Evolutionary conservation across 2,329 filamentous ascomycete species (phyloP).

Genomic region (Talaromyces piceae): DNA sequence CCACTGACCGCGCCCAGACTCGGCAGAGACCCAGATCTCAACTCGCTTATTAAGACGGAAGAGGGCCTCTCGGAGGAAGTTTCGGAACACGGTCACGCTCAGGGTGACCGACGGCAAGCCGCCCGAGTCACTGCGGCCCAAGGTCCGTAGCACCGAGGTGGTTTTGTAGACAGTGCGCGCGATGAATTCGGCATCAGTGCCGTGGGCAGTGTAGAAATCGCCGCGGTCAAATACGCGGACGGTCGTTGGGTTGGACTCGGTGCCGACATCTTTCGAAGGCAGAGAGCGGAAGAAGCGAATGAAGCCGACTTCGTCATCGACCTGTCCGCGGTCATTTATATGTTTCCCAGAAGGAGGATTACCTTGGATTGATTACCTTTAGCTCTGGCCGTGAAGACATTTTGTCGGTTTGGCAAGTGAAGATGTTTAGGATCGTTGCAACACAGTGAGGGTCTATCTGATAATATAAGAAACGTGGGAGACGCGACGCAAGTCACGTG

Average conservation of each 20-base stretch:
- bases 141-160: conserved; percentile 84
- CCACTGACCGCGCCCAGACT: conserved; percentile 74
- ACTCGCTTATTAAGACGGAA: conserved; percentile 85
- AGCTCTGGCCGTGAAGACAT: conserved; percentile 68
- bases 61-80: conserved; percentile 88
- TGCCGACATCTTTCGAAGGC: conserved; percentile 52
- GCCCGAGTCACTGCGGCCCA: conserved; percentile 77
- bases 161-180: conserved; percentile 83
- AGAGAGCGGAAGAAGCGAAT: conserved; percentile 94
- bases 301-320: conserved; percentile 95
- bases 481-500: conserved; percentile 28
- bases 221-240: conserved; percentile 88
- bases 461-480: conserved; percentile 3
- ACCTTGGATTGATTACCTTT: conserved; percentile 45
- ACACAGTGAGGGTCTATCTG: no score
- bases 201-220: conserved; percentile 77
- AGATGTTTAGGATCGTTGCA: conserved; percentile 8
- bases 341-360: not conserved
- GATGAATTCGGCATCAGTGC: conserved; percentile 41
- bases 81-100: conserved; percentile 88
- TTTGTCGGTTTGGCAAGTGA: conserved; percentile 18
- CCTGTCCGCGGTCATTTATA: conserved; percentile 41
- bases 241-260: conserved; percentile 39
- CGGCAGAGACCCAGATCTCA: conserved; percentile 76
- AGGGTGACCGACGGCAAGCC: conserved; percentile 90